Conservation (phyloP, 1,139 yeast genomes). For the Geotrichum histeridarum region DNA sequence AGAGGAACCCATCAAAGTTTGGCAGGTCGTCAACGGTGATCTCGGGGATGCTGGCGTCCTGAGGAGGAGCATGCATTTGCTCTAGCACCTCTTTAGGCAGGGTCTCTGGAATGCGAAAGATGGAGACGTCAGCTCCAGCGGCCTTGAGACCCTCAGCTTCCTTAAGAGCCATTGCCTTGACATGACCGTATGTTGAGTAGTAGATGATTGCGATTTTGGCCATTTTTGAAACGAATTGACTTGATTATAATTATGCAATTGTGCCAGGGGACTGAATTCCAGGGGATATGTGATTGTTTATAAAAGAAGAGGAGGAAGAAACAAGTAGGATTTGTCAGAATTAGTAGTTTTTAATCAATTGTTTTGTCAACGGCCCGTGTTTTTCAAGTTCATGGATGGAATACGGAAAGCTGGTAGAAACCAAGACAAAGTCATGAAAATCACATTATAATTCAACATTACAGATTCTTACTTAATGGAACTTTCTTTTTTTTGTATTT, state of each 20-base stretch:
- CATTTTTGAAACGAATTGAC: neutral
- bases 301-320: too few species aligned
- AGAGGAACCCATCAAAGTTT: slow-evolving; percentile 67
- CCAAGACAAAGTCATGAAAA: too few species aligned
- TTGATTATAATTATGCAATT: too few species aligned
- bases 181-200: slow-evolving; percentile 80
- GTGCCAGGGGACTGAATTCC: too few species aligned
- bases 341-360: too few species aligned
- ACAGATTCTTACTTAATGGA: too few species aligned
- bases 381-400: too few species aligned
- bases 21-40: slow-evolving; percentile 57
- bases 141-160: slow-evolving; percentile 65
- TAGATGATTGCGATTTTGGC: slow-evolving; percentile 57
- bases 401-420: too few species aligned
- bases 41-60: slow-evolving; percentile 57
- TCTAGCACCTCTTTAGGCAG: slow-evolving; percentile 57
- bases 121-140: slow-evolving; percentile 66
- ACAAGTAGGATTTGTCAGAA: too few species aligned
- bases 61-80: slow-evolving; percentile 61
- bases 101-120: slow-evolving; percentile 75
- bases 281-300: too few species aligned
- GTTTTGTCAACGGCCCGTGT: too few species aligned
- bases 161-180: slow-evolving; percentile 61
- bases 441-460: too few species aligned
- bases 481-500: neutral